Percentiles rank a stretch among this genome's conserved stretches.
Conservation (phyloP, 148 eudicot species). For the Salicornia ramosissima region DNA sequence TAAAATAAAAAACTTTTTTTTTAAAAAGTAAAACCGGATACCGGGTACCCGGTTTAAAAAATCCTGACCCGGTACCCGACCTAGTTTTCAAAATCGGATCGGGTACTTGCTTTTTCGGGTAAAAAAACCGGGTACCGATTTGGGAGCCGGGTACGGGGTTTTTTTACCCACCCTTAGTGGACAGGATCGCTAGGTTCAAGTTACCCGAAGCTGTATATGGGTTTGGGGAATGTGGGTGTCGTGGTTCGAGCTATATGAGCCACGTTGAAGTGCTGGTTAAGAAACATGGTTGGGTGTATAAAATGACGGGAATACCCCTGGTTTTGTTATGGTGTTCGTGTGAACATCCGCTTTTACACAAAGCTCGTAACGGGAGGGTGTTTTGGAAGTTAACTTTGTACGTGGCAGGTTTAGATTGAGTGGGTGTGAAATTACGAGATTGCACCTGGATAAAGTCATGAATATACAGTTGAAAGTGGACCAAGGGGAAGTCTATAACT, state of each 20-base stretch:
- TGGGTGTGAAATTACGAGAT: conserved; percentile 6
- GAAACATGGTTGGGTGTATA: neutral
- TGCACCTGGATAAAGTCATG: neutral
- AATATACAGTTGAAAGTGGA: conserved; percentile 21
- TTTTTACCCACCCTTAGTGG: no score
- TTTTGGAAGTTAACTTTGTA: neutral
- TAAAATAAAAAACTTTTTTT: no score
- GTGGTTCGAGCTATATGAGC: conserved; percentile 11
- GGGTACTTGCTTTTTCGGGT: no score
- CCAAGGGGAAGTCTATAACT: conserved; percentile 7
- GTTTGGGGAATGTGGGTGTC: neutral
- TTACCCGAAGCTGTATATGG: neutral
- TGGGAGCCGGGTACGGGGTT: no score
- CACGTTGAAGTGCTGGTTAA: conserved; percentile 25
- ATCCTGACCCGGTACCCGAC: no score
- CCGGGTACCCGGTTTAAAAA: no score
- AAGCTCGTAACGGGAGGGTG: conserved; percentile 18
- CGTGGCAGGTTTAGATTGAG: conserved; percentile 1
- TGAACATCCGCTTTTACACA: neutral
- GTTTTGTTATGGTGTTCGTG: neutral
- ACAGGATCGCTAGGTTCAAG: neutral
- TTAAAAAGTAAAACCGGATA: no score
- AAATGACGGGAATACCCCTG: conserved; percentile 8
- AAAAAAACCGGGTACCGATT: no score
- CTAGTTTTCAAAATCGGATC: no score